Evolutionary conservation across 2,329 filamentous ascomycete genomes (phyloP), one percentile per base, ranked within the genome.

Genomic region (Fusarium nurragi): DNA sequence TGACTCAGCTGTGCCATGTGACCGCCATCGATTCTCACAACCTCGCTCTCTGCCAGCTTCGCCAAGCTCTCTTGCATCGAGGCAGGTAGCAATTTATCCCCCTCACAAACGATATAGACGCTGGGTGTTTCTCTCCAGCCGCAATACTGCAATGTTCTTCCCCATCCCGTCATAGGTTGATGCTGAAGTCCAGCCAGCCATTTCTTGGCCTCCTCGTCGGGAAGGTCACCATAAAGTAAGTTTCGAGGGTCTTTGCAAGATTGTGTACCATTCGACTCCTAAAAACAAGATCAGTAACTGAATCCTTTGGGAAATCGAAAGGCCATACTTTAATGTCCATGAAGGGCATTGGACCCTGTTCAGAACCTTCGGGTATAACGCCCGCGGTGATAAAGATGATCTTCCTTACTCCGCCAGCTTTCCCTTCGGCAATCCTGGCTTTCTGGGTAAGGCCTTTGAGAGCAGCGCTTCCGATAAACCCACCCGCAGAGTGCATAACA

Each of bases 401-500:
- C 2, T 37, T 52, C 6, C 16, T 22, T 3, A 37, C 49, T 6
- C 49, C 40, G n/a, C 49, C 40, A 18, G 40, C 0, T 6, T 23
- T 47, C 2, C 14, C 49, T 16, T 7, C 6, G 14, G 16, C 18
- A 1, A 26, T 2, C 6, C 41, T 22, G 1, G 40, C 30, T 26
- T 37, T 28, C 1, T 0, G 8, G 1, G 23, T 23, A 0, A 37
- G 8, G 5, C 12, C 18, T 3, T 28, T 7, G 10, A 52, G 49
- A 18, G 49, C 49, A 22, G 14, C 40, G 3, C 49, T 52, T 5
- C 49, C 49, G n/a, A 47, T 47, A 3, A 52, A 52, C 2, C 49
- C 49, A 23, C 40, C 49, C 4, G 41, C 49, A 9, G 49, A 52
- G 23, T 37, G 40, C 49, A 52, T 48, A 3, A 52, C 30, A 10